Base-by-base conservation (phyloP, 257 asterid species). In the Jacaranda copaia region DNA sequence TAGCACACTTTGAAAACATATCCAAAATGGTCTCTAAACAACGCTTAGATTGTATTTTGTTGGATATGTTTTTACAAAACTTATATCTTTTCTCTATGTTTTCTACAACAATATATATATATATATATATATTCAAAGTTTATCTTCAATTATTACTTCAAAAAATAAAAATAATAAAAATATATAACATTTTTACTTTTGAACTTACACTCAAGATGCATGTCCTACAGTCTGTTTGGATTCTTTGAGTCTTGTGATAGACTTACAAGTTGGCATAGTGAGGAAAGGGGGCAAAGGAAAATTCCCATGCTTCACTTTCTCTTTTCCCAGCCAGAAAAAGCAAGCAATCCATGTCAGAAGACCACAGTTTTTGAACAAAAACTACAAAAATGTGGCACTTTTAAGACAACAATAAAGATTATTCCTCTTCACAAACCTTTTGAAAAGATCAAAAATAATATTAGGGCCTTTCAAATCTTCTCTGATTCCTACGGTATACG, bases 281-380 rank as follows among this genome's bases (percentile, higher is more conserved):
- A 35, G 8, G 35, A n/a, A 51, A 66, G 52, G n/a, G 52, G 40
- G 38, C 11, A 48, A 49, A 35, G 65, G 18, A 18, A 69, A 36
- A 77, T 77, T 60, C 38, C 68, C 77, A 52, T 52, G 70, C 82
- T 72, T n/a, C 77, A 56, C 75, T 56, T 73, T 66, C 38, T 56
- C 73, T 73, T 79, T 70, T 68, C 15, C 73, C 68, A 0, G 12
- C 38, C 38, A 12, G 2, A 53, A 57, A 58, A 73, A 66, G 56
- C 49, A 64, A 65, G 64, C 56, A 65, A 67, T 56, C 35, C 56
- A 52, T 52, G 75, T 58, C 70, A 73, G 76, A 57, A 72, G 38
- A 35, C 19, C 61, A 49, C 67, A 53, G 25, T 73, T 32, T 72
- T 64, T 25, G 2, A 49, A 32, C 53, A 57, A 72, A 63, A 62